Evolutionary conservation across 305 asterid species (phyloP), one percentile per base, ranked within the genome.

Genomic region (Striga hermonthica): DNA sequence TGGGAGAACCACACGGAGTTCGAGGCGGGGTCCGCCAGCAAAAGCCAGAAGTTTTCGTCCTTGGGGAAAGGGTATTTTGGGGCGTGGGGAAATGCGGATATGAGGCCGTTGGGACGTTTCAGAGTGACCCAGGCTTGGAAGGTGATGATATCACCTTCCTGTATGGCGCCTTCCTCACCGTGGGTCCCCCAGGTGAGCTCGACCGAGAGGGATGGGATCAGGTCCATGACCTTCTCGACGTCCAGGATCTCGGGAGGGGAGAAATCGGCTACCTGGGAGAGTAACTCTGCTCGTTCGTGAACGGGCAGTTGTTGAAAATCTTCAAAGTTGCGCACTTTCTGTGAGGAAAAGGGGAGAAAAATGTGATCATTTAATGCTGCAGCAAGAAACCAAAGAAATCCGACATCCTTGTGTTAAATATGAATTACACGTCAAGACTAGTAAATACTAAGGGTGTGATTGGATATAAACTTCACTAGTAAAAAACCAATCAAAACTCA

Each of bases 111-210:
- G n/a, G 82, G 66, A 1, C 99, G 96, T 64, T 83, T 81, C 45
- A 93, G 72, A 37, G 77, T 81, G 71, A 86, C 84, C 99, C 97
- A 93, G 12, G 96, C 94, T 64, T 88, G 88, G 31, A 93, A 52
- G 4, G 97, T 83, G 38, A 90, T 92, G 4, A 86, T 64, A 39
- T 93, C 99, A 4, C 96, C 96, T 58, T 86, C 99, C 76, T 90
- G 96, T 71, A 93, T 82, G 41, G 82, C 91, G 41, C 83, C 91
- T 64, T 93, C 95, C 69, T 93, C 99, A 6, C 99, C 99, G 69
- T 93, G 96, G 10, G 99, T 93, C 74, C 80, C 92, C 7, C 96
- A 90, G 16, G 82, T 77, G 61, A 85, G 87, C 65, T 88, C 95
- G 13, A 86, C 68, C 37, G 86, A 70, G 5, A 84, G 78, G 35